A percentile compares a stretch with the other conserved stretches of the same genome.
Evolutionary conservation across 768 basidiomycete species (phyloP).

Genomic region (Collybiopsis luxurians): DNA sequence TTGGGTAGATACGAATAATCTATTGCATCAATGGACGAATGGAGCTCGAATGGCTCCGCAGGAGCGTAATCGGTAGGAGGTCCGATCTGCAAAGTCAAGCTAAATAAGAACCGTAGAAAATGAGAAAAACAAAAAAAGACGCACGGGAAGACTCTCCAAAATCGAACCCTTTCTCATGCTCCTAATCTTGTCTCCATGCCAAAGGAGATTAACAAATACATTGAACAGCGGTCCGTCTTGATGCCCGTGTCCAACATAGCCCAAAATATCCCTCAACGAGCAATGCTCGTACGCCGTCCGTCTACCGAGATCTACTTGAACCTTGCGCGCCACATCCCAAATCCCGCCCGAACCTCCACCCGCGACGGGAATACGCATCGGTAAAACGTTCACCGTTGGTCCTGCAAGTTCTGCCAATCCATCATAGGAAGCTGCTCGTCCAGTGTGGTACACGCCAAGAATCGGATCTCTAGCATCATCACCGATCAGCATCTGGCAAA

Average conservation of each 20-base stretch:
- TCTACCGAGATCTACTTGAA: slow-evolving; percentile 5
- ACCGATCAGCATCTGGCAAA: background rate
- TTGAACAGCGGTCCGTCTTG: slow-evolving; percentile 6
- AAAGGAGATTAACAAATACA: slow-evolving; percentile 8
- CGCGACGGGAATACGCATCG: background rate
- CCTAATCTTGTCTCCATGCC: slow-evolving; percentile 8
- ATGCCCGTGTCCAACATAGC: background rate
- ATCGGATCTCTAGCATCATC: background rate
- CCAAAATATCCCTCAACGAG: background rate
- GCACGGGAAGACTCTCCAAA: slow-evolving; percentile 3
- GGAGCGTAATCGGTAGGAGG: slow-evolving; percentile 5
- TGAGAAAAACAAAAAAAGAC: background rate
- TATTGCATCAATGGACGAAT: background rate
- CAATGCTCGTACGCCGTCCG: slow-evolving; percentile 6
- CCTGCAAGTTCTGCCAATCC: background rate
- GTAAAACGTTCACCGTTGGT: slow-evolving; percentile 3
- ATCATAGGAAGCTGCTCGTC: slow-evolving; percentile 6
- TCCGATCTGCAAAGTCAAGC: slow-evolving; percentile 2
- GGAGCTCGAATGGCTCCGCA: slow-evolving; percentile 1
- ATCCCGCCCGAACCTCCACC: background rate
- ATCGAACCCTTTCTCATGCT: background rate
- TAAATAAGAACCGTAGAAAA: background rate
- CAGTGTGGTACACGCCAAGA: slow-evolving; percentile 9
- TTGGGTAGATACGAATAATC: slow-evolving; percentile 8
- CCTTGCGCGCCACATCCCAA: background rate